Conservation (phyloP, 2,329 filamentous ascomycete genomes). For the Arthrobotrys sinensis region DNA sequence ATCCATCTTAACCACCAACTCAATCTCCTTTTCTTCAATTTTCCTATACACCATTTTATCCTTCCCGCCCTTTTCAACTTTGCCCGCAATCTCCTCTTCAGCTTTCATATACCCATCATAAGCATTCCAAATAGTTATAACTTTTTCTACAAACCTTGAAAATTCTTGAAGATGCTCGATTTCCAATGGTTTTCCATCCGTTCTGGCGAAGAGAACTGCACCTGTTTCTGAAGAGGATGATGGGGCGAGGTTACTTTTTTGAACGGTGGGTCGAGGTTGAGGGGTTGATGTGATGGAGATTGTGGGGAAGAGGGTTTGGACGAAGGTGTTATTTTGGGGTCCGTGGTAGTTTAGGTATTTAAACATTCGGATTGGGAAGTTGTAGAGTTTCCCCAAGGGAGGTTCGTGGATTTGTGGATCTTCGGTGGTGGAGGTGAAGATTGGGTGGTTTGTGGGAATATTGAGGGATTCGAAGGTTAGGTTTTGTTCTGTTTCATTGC, state of each 20-base stretch:
- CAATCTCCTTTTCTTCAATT: background rate
- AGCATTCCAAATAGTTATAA: slow-evolving; percentile 11
- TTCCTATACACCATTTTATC: background rate
- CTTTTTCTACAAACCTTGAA: slow-evolving; percentile 5
- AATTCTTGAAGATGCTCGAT: slow-evolving; percentile 25
- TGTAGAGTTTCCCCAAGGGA: slow-evolving; percentile 22
- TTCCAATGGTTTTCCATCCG: slow-evolving; percentile 29
- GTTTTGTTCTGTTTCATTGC: background rate
- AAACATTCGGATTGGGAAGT: slow-evolving; percentile 45
- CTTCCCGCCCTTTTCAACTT: background rate
- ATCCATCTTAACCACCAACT: slow-evolving; percentile 38
- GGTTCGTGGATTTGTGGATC: slow-evolving; percentile 24
- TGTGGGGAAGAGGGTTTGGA: slow-evolving; percentile 14
- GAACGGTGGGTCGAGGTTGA: background rate
- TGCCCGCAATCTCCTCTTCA: background rate
- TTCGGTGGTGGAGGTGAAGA: background rate
- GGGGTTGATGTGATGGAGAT: background rate
- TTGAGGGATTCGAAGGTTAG: slow-evolving; percentile 26
- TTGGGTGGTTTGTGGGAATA: slow-evolving; percentile 19
- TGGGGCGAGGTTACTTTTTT: background rate
- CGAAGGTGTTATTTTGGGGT: slow-evolving; percentile 6
- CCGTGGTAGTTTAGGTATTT: background rate
- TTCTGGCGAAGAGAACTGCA: slow-evolving; percentile 35
- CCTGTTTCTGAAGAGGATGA: background rate
- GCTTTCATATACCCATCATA: slow-evolving; percentile 8